phyloP scores from a whole-genome alignment of 805 yeast genomes.

The Danielozyma ontarioensis region DNA sequence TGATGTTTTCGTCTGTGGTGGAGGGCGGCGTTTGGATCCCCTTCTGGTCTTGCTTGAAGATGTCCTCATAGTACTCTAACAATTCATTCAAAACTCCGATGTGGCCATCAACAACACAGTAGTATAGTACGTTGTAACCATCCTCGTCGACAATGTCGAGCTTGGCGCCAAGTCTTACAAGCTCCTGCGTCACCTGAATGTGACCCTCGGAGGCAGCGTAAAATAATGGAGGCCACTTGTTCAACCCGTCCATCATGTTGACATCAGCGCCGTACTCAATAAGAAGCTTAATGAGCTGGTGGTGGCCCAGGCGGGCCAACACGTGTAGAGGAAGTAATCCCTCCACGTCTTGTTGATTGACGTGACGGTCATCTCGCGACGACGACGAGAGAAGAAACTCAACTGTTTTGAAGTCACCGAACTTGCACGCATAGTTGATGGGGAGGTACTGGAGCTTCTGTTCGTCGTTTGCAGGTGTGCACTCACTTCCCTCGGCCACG shows the following conservation, averaged over 20 bases:
- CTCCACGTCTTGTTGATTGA: constrained; percentile 71
- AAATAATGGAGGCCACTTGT: constrained; percentile 91
- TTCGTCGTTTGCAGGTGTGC: constrained; percentile 42
- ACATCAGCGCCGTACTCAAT: constrained; percentile 68
- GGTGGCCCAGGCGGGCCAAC: constrained; percentile 79
- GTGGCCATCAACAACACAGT: constrained; percentile 94
- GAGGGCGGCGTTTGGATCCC: neutral
- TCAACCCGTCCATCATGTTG: constrained; percentile 75
- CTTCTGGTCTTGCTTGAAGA: constrained; percentile 1
- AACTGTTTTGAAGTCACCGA: constrained; percentile 70
- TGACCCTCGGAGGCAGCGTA: constrained; percentile 89
- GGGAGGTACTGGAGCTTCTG: constrained; percentile 64
- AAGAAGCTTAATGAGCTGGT: constrained; percentile 60
- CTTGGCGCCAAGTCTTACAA: constrained; percentile 71
- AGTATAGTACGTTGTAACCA: constrained; percentile 73
- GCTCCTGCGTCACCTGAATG: constrained; percentile 58
- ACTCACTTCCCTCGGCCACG: constrained; percentile 29
- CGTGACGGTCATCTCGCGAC: constrained; percentile 14
- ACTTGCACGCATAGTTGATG: constrained; percentile 81
- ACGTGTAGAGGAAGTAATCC: constrained; percentile 87
- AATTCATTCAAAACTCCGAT: constrained; percentile 72
- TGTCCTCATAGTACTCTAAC: constrained; percentile 32
- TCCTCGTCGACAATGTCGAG: constrained; percentile 69
- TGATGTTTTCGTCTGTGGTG: neutral
- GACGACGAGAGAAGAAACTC: constrained; percentile 50